Percentiles rank a stretch among this genome's conserved stretches.
phyloP scores from a whole-genome alignment of 1,139 yeast genomes.

The Candida tetrigidarum region DNA sequence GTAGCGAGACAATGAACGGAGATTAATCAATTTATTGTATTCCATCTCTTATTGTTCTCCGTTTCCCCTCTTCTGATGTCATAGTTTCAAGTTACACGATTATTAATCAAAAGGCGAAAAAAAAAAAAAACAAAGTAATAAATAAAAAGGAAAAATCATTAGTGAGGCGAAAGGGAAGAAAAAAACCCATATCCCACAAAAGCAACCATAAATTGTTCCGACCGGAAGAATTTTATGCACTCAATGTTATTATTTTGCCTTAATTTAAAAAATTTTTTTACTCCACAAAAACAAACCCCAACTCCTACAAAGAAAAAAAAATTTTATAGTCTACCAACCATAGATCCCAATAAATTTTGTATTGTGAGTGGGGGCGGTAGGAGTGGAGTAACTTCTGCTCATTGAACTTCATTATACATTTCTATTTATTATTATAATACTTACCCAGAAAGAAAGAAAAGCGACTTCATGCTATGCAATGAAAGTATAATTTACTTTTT shows the following conservation, averaged over 20 bases:
- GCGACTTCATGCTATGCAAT: background rate
- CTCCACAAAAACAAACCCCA: background rate
- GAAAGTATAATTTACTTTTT: background rate
- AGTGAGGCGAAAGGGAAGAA: background rate
- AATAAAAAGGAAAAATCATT: background rate
- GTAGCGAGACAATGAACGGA: no score
- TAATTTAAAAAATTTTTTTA: background rate
- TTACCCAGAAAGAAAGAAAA: background rate
- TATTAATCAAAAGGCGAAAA: background rate
- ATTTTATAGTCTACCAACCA: background rate
- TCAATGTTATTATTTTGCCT: conserved; percentile 1
- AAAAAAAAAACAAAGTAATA: background rate
- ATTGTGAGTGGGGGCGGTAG: conserved; percentile 5
- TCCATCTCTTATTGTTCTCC: background rate
- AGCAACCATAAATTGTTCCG: conserved; percentile 6
- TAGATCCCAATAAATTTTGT: background rate
- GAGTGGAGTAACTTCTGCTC: conserved; percentile 1
- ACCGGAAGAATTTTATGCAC: conserved; percentile 11
- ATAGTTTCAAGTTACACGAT: background rate
- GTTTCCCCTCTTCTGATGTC: background rate
- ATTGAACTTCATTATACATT: conserved; percentile 1
- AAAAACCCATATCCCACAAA: background rate
- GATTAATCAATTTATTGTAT: no score
- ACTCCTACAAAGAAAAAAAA: background rate
- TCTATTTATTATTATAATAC: background rate